Conservation (phyloP, 768 basidiomycete species). For the Lyophyllum decastes region DNA sequence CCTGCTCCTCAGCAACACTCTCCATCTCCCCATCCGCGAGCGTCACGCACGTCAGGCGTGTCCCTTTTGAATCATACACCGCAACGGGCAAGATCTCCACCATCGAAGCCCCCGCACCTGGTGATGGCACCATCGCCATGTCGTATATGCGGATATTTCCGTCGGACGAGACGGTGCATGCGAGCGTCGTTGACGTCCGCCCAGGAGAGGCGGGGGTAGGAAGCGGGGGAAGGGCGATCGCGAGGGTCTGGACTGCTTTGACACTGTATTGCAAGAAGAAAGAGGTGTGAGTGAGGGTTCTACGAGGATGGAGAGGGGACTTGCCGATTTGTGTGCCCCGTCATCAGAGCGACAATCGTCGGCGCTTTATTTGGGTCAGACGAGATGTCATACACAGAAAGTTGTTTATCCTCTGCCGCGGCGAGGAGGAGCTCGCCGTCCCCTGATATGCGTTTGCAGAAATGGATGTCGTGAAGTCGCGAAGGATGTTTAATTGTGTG, state of each 20-base stretch:
- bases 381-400: slow-evolving; percentile 72
- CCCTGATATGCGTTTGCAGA: slow-evolving; percentile 61
- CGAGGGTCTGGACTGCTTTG: slow-evolving; percentile 74
- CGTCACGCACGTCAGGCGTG: slow-evolving; percentile 27
- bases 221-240: slow-evolving; percentile 53
- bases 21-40: slow-evolving; percentile 33
- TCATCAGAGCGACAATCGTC: slow-evolving; percentile 64
- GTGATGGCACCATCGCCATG: slow-evolving; percentile 48
- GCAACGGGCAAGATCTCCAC: slow-evolving; percentile 22
- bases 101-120: slow-evolving; percentile 17
- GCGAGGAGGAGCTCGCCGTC: slow-evolving; percentile 74
- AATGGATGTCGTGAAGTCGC: slow-evolving; percentile 82
- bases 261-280: slow-evolving; percentile 47
- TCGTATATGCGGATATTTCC: slow-evolving; percentile 83
- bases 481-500: slow-evolving; percentile 76
- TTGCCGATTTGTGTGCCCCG: slow-evolving; percentile 87
- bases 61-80: slow-evolving; percentile 23
- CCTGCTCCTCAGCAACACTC: neutral
- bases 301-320: slow-evolving; percentile 20
- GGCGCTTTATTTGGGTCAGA: slow-evolving; percentile 47
- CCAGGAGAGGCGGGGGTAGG: slow-evolving; percentile 20
- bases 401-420: slow-evolving; percentile 88
- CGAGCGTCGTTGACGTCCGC: slow-evolving; percentile 55
- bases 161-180: slow-evolving; percentile 86
- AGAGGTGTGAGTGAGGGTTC: neutral